Evolutionary conservation across 2,329 filamentous ascomycete genomes (phyloP), one percentile per base, ranked within the genome.

Genomic region (Alternaria triticimaculans): DNA sequence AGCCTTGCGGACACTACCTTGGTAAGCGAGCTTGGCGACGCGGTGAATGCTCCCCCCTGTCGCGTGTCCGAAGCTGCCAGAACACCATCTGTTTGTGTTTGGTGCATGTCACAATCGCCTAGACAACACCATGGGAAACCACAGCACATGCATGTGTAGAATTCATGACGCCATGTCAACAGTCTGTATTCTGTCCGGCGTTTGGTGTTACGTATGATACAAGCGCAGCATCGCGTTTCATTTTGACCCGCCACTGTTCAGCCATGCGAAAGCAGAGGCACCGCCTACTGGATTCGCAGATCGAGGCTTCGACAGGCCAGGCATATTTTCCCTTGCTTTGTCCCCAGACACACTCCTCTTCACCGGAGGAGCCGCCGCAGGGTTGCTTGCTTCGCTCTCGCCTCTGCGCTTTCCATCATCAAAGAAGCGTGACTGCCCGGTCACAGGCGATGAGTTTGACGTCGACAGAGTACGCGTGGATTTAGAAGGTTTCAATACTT

Each of bases 211-310:
- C 12, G 15, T 58, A 58, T 21, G 41, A 33, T 55, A 48, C 28
- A 55, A 41, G 45, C 26, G 20, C 23, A 49, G 15, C 43, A 30
- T 23, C 23, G 33, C 18, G 9, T 45, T 67, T 64, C 33, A 80
- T 60, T 74, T 79, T 2, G 71, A 65, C 25, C 73, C 72, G 21
- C 72, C 68, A 53, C 67, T 72, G 55, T 92, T 95, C 84, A 97
- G 90, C 94, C 94, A 98, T 12, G 92, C 90, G 82, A 98, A 98
- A 3, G 95, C 95, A 62, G 93, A 96, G 14, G 92, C 95, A n/a
- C 92, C 92, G 9, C 95, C 95, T 18, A 97, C 88, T 0, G 96
- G 95, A 75, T 98, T 98, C 30, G 88, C 85, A 7, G 88, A 86
- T 60, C 89, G 87, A 15, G 87, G 82, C 71, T 86, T 86, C 48